Conservation (phyloP, 2,329 filamentous ascomycete genomes). For the Epicoccum nigrum region DNA sequence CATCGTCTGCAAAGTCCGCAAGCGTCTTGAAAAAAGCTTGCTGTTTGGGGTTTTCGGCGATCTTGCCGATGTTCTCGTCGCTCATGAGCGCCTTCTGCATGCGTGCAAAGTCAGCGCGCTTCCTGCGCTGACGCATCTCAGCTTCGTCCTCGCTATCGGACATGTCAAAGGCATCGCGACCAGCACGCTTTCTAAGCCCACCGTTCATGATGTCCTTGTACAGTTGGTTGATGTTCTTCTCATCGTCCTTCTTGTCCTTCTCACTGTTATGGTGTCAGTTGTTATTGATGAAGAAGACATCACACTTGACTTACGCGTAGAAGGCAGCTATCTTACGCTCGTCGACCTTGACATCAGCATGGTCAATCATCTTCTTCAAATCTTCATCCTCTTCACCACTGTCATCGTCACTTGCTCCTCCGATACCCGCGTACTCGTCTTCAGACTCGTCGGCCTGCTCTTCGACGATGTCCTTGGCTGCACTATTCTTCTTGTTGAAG, state of each 20-base stretch:
- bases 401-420: constrained; percentile 87
- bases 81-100: constrained; percentile 88
- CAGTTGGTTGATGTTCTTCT: constrained; percentile 87
- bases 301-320: constrained; percentile 78
- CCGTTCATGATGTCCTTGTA: constrained; percentile 93
- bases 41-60: constrained; percentile 87
- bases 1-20: constrained; percentile 75
- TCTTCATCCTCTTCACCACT: constrained; percentile 75
- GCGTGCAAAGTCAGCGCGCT: constrained; percentile 85
- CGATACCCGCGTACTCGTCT: constrained; percentile 94
- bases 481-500: constrained; percentile 86
- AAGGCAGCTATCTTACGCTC: constrained; percentile 83
- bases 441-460: constrained; percentile 97
- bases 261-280: constrained; percentile 62
- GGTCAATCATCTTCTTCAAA: constrained; percentile 88
- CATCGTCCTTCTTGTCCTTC: constrained; percentile 78
- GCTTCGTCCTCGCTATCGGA: constrained; percentile 91
- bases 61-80: constrained; percentile 88
- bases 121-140: constrained; percentile 77
- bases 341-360: constrained; percentile 75
- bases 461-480: constrained; percentile 81
- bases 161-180: constrained; percentile 68
- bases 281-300: constrained; percentile 14
- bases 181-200: constrained; percentile 79
- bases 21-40: constrained; percentile 89